Percentiles rank a stretch among this genome's conserved stretches.
These are phyloP conservation scores for Saccharomyces mikatae DNA, from an alignment of 805 yeast species.

Conservation along the genomic window DNA sequence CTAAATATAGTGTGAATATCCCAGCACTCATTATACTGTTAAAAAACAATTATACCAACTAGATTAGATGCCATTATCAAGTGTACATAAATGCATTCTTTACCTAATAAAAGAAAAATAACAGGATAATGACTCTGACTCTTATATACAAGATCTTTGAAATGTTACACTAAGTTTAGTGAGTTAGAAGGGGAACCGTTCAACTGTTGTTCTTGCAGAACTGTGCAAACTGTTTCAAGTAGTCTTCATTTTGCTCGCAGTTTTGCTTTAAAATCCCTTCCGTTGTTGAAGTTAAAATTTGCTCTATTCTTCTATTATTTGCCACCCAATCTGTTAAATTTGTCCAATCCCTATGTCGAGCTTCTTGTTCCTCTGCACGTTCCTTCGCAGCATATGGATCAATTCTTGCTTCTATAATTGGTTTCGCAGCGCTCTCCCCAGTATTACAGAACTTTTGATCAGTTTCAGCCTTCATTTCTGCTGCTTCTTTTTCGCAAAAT, in stretches of 20 bases:
- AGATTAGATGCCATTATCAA: too few relatives aligned
- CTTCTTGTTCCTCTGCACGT: constrained; percentile 24
- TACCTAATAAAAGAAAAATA: neutral
- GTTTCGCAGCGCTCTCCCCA: constrained; percentile 11
- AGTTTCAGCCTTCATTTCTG: constrained; percentile 26
- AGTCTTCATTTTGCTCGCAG: constrained; percentile 30
- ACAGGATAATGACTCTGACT: neutral
- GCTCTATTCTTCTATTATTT: constrained; percentile 37
- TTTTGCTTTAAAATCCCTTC: constrained; percentile 29
- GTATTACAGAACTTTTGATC: constrained; percentile 13
- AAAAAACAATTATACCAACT: neutral
- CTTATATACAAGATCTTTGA: neutral
- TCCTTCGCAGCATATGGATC: constrained; percentile 48
- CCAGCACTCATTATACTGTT: too few relatives aligned
- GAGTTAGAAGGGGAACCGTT: neutral
- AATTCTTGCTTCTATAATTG: constrained; percentile 28
- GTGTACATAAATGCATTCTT: neutral
- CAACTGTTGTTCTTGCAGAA: neutral
- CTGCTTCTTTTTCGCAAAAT: constrained; percentile 35
- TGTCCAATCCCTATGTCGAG: constrained; percentile 25
- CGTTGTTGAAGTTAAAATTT: constrained; percentile 34
- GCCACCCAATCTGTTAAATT: constrained; percentile 30
- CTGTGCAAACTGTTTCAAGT: constrained; percentile 17
- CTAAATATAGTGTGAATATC: neutral
- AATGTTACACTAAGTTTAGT: neutral